Base-by-base conservation (phyloP, 2,329 filamentous ascomycete species). In the Cercospora brassicicola region DNA sequence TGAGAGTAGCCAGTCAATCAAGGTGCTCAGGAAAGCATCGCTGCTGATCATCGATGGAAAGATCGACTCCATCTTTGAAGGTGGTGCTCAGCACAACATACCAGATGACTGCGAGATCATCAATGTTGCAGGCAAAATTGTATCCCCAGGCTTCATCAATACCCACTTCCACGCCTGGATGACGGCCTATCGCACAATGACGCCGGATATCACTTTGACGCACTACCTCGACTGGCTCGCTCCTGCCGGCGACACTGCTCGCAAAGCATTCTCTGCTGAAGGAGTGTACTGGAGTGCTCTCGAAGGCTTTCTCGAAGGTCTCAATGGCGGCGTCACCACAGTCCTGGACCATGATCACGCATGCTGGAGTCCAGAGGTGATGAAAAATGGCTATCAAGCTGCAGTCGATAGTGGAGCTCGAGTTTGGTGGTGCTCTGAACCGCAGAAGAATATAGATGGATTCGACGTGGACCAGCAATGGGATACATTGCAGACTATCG, bases 121-220 rank as follows among this genome's bases (percentile, higher is more conserved):
- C n/a, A 82, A 88, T 69, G 82, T 81, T 45, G 80, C 79, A 0
- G 78, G 82, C 62, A 84, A 86, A 72, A 87, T 87, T 67, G 79
- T 87, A 62, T 82, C 81, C 0, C 84, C 85, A 0, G 86, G 86
- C 8, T 87, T 88, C 74, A 79, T 88, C 66, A 84, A 88, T 74
- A 87, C 85, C 0, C 86, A 88, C 39, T 33, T 69, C 42, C 84
- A 87, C 68, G 80, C 82, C 0, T 87, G 86, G 86, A 84, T 88
- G 72, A 87, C 86, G 0, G 83, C 80, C 9, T 82, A 83, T 72
- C 86, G 85, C 72, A 87, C 85, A 0, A 71, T 88, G 1, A 83
- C 70, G 0, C 82, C 84, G 7, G 86, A 88, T 71, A 83, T 82
- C 0, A 84, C 80, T 0, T 75, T 87, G 15, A 76, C 81, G 4